Conservation (phyloP, 2,329 filamentous ascomycete genomes). For the Pseudogymnoascus sp. region DNA sequence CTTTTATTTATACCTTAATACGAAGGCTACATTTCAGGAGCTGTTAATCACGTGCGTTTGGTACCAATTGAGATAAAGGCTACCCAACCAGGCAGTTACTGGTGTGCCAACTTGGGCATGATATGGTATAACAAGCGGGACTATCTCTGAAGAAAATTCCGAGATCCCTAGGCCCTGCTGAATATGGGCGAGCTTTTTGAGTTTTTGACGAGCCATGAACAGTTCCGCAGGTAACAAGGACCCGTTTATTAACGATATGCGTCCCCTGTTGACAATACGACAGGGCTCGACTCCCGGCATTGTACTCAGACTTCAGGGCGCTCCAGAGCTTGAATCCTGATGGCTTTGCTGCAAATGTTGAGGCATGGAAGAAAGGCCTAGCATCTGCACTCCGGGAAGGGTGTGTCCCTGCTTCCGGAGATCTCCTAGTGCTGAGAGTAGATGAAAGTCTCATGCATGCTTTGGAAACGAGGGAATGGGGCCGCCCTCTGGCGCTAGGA, state of each 20-base stretch:
- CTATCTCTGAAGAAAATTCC: neutral
- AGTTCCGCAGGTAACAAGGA: conserved; percentile 46
- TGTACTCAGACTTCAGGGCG: conserved; percentile 78
- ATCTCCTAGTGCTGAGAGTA: conserved; percentile 44
- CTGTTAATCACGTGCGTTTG: neutral
- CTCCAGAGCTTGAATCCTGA: conserved; percentile 74
- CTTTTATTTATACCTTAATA: neutral
- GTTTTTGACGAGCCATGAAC: conserved; percentile 53
- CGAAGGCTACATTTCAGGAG: neutral
- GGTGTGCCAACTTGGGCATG: neutral
- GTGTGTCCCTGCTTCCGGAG: conserved; percentile 32
- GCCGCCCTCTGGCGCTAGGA: conserved; percentile 70
- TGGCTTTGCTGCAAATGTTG: conserved; percentile 71
- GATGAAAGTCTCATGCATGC: conserved; percentile 58
- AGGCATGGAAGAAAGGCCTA: conserved; percentile 70
- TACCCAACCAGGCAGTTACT: neutral
- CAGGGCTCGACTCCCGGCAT: conserved; percentile 69
- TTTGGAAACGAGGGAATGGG: conserved; percentile 69
- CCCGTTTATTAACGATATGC: neutral
- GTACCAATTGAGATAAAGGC: neutral
- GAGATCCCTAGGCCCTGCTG: conserved; percentile 8
- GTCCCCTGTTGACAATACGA: conserved; percentile 3
- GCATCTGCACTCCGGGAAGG: conserved; percentile 60
- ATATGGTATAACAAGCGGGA: neutral
- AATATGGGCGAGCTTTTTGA: conserved; percentile 60